phyloP scores from a whole-genome alignment of 129 eudicot genomes.

The Ambrosia artemisiifolia region DNA sequence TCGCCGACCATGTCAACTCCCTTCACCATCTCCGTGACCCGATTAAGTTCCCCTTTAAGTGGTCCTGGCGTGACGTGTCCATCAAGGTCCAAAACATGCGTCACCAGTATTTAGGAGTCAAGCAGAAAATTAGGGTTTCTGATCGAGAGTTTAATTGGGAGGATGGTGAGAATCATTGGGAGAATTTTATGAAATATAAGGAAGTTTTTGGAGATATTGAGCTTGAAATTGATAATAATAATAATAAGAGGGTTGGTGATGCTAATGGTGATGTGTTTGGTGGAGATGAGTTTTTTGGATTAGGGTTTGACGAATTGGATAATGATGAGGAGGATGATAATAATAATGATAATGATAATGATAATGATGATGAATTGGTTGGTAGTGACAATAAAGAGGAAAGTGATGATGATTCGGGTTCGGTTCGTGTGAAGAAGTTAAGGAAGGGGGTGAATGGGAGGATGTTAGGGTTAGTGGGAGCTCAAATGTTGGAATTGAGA shows the following conservation, averaged over 20 bases:
- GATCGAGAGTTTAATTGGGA: conserved; percentile 65
- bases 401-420: conserved; percentile 39
- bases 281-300: conserved; percentile 31
- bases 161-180: conserved; percentile 89
- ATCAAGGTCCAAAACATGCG: conserved; percentile 94
- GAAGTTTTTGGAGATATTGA: conserved; percentile 85
- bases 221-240: conserved; percentile 34
- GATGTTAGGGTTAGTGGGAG: conserved; percentile 59
- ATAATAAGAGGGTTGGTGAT: too few species aligned
- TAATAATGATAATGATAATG: conserved; percentile 11
- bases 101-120: conserved; percentile 88
- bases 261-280: neutral
- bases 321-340: conserved; percentile 20
- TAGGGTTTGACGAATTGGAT: conserved; percentile 36
- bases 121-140: conserved; percentile 68
- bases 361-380: conserved; percentile 21
- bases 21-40: conserved; percentile 73
- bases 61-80: conserved; percentile 94
- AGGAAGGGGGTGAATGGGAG: conserved; percentile 43
- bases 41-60: conserved; percentile 60
- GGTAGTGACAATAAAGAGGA: conserved; percentile 34
- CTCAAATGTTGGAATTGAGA: conserved; percentile 64
- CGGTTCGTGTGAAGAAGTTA: conserved; percentile 30
- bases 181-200: conserved; percentile 77
- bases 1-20: conserved; percentile 83